Conservation (phyloP, 495 filamentous ascomycete genomes). For the Penicillium crystallinum region DNA sequence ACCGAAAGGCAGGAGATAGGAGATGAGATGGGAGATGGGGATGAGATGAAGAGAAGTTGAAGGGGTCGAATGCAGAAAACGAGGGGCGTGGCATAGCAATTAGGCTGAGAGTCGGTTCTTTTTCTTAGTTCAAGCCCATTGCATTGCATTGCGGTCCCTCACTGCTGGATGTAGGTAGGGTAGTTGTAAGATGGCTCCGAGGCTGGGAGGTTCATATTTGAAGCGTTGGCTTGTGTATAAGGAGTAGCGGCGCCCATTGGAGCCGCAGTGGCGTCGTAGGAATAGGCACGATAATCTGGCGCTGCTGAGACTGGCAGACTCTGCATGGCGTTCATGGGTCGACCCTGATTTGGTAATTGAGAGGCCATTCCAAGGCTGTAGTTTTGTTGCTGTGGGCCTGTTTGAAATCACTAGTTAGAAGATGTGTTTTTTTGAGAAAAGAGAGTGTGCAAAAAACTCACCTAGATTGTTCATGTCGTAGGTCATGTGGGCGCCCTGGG, state of each 20-base stretch:
- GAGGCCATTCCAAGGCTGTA: conserved; percentile 35
- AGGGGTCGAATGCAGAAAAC: background rate
- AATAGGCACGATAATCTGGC: conserved; percentile 32
- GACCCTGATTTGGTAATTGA: conserved; percentile 26
- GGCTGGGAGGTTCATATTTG: conserved; percentile 38
- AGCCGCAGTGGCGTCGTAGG: conserved; percentile 32
- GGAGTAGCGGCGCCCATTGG: conserved; percentile 24
- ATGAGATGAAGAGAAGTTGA: background rate
- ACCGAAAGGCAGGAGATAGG: background rate
- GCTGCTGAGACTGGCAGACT: conserved; percentile 31
- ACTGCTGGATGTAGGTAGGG: conserved; percentile 29
- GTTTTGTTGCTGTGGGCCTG: conserved; percentile 30
- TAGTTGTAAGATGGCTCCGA: conserved; percentile 33
- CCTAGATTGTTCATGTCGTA: conserved; percentile 29
- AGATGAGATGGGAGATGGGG: background rate
- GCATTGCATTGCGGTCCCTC: conserved; percentile 6
- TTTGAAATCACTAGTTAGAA: conserved; percentile 7
- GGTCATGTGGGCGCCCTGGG: conserved; percentile 16
- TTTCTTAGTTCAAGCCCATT: conserved; percentile 7
- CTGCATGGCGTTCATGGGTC: conserved; percentile 29
- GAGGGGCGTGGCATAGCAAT: conserved; percentile 7
- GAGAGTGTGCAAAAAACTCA: conserved; percentile 7
- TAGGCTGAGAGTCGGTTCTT: conserved; percentile 4
- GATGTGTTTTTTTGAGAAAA: background rate
- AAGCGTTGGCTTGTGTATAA: conserved; percentile 33